These are phyloP conservation scores for Kurtzmaniella fragi DNA, from an alignment of 805 yeast genomes.

Conservation along the genomic window DNA sequence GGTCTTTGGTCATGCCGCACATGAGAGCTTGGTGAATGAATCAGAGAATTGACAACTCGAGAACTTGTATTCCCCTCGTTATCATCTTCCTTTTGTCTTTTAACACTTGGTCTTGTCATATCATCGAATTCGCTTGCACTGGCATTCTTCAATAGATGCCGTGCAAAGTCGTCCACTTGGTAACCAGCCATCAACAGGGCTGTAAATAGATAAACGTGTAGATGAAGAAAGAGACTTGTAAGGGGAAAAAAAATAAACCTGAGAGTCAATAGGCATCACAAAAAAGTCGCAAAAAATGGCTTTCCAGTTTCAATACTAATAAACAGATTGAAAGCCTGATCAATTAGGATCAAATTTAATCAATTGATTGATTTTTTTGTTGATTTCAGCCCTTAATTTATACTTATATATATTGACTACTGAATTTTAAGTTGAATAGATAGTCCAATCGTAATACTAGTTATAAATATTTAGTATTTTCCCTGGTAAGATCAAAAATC, in stretches of 20 bases:
- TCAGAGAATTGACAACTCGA: neutral
- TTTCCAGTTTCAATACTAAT: too few species aligned
- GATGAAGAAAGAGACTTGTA: neutral
- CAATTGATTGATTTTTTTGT: too few species aligned
- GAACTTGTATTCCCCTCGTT: neutral
- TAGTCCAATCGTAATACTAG: too few species aligned
- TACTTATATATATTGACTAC: too few species aligned
- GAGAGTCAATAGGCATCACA: neutral
- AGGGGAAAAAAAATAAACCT: neutral
- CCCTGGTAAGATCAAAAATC: too few species aligned
- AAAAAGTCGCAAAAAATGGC: neutral
- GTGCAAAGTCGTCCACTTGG: conserved; percentile 2
- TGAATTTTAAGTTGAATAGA: too few species aligned
- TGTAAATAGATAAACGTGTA: neutral
- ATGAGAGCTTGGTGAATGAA: too few species aligned
- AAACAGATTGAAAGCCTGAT: too few species aligned
- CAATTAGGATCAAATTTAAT: too few species aligned
- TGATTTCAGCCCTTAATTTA: too few species aligned
- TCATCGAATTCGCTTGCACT: conserved; percentile 1
- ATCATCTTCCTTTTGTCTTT: neutral
- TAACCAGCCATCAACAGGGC: conserved; percentile 3
- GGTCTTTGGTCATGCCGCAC: too few species aligned
- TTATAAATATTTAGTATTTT: too few species aligned
- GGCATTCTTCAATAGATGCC: conserved; percentile 5
- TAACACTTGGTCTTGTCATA: conserved; percentile 1